Conservation (phyloP, 139 green algal species). For the Pseudopediastrum boryanum region DNA sequence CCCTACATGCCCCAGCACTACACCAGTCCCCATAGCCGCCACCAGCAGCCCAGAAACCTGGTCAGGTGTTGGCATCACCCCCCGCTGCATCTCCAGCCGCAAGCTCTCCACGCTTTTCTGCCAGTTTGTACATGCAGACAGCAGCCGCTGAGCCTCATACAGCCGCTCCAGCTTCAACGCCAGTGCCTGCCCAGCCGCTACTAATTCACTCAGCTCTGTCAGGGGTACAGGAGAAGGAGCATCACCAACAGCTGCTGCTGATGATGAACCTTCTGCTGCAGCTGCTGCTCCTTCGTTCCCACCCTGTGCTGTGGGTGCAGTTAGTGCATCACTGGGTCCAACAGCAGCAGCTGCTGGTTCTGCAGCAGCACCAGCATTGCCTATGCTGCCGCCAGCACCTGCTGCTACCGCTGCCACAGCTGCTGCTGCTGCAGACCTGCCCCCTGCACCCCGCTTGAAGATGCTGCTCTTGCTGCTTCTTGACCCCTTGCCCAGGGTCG, state of each 20-base stretch:
- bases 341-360: too few species aligned
- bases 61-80: not conserved
- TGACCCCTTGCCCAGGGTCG: not conserved
- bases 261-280: not conserved
- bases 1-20: conserved; percentile 30
- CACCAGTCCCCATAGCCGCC: conserved; percentile 14
- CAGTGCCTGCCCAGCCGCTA: conserved; percentile 40
- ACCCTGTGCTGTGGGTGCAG: not conserved
- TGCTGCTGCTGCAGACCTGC: conserved; percentile 13
- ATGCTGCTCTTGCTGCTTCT: not conserved
- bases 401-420: not conserved
- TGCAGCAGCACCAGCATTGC: conserved; percentile 8
- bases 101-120: conserved; percentile 1
- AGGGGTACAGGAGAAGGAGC: conserved; percentile 17
- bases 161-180: conserved; percentile 36
- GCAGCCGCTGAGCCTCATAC: conserved; percentile 38
- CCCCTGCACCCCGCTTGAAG: not conserved
- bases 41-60: conserved; percentile 14
- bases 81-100: conserved; percentile 13
- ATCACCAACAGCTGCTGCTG: conserved; percentile 2
- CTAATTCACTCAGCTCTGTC: conserved; percentile 54
- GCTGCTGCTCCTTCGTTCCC: not conserved
- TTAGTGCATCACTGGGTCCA: too few species aligned
- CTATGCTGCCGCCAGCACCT: not conserved
- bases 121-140: conserved; percentile 14